A percentile compares a stretch with the other conserved stretches of the same genome.
phyloP scores from a whole-genome alignment of 1,284 basidiomycete genomes.

The Coniophora puteana region DNA sequence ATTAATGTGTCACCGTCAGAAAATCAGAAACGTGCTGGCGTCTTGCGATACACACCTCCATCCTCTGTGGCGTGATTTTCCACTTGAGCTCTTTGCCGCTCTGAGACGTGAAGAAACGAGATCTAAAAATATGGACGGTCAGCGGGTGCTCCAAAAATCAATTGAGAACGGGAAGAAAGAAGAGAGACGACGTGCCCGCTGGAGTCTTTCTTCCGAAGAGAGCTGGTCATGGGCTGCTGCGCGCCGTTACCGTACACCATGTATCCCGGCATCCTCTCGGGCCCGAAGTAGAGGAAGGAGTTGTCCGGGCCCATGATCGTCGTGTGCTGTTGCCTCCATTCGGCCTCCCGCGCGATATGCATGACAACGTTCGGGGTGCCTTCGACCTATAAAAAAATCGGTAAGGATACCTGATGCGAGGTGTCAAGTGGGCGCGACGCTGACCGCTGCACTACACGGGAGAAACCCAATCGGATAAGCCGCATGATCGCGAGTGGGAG shows the following conservation, averaged over 20 bases:
- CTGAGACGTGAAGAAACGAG: constrained; percentile 67
- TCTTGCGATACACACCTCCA: too few relatives aligned
- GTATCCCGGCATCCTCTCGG: constrained; percentile 53
- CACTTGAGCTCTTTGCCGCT: constrained; percentile 68
- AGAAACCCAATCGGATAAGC: constrained; percentile 2
- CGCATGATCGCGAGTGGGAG: constrained; percentile 5
- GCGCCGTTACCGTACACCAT: constrained; percentile 65
- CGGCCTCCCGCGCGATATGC: constrained; percentile 55
- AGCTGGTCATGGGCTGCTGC: constrained; percentile 51
- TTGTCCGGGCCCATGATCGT: constrained; percentile 68
- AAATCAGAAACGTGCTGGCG: constrained; percentile 14
- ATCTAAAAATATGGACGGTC: constrained; percentile 35
- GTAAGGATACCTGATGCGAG: neutral
- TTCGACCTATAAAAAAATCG: constrained; percentile 35
- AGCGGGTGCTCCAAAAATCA: neutral
- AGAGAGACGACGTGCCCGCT: constrained; percentile 50
- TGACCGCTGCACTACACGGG: neutral
- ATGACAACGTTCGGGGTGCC: constrained; percentile 57
- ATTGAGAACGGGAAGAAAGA: neutral
- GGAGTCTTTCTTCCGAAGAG: constrained; percentile 50
- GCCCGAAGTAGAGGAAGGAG: constrained; percentile 71
- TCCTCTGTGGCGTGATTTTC: constrained; percentile 52
- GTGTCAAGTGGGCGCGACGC: too few relatives aligned
- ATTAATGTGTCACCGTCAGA: constrained; percentile 1
- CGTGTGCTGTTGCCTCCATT: constrained; percentile 61